These are phyloP conservation scores for Colletotrichum higginsianum DNA, from an alignment of 2,329 filamentous ascomycete genomes.

Conservation along the genomic window DNA sequence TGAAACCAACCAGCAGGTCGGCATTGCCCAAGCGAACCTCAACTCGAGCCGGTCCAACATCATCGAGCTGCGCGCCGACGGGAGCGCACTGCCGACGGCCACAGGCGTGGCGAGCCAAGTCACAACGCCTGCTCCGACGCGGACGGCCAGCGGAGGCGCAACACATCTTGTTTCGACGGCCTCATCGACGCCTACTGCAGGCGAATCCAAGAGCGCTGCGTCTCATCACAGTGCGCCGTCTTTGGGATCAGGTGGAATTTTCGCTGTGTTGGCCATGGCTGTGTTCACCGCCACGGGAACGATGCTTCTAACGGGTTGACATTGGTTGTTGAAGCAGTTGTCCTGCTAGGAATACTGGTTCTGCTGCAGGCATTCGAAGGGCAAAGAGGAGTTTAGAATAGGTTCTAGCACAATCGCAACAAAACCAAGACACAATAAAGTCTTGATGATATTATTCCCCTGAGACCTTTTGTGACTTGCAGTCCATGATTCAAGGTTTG, in stretches of 20 bases:
- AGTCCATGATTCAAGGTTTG: not conserved
- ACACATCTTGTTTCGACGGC: not conserved
- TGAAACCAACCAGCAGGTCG: conserved; percentile 79
- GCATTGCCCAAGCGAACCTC: conserved; percentile 70
- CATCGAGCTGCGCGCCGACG: conserved; percentile 59
- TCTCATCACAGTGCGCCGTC: not conserved
- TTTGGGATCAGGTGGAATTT: not conserved
- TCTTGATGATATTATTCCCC: not conserved
- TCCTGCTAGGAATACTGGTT: not conserved
- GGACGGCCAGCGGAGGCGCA: not conserved
- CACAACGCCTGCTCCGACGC: conserved; percentile 12
- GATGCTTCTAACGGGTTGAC: conserved; percentile 5
- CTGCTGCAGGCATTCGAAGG: not conserved
- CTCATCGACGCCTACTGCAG: conserved; percentile 16
- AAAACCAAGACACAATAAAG: not conserved
- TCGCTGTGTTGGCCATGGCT: not conserved
- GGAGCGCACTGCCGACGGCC: conserved; percentile 58
- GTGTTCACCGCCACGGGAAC: conserved; percentile 18
- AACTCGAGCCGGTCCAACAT: conserved; percentile 61
- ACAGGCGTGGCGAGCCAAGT: conserved; percentile 56
- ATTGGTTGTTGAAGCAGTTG: not conserved
- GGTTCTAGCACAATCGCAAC: not conserved
- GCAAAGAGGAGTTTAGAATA: not conserved
- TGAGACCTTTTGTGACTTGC: not conserved
- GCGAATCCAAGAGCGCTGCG: conserved; percentile 18